Evolutionary conservation across 441 rosid species (phyloP), one percentile per base, ranked within the genome.

Genomic region (Adansonia rubrostipa): DNA sequence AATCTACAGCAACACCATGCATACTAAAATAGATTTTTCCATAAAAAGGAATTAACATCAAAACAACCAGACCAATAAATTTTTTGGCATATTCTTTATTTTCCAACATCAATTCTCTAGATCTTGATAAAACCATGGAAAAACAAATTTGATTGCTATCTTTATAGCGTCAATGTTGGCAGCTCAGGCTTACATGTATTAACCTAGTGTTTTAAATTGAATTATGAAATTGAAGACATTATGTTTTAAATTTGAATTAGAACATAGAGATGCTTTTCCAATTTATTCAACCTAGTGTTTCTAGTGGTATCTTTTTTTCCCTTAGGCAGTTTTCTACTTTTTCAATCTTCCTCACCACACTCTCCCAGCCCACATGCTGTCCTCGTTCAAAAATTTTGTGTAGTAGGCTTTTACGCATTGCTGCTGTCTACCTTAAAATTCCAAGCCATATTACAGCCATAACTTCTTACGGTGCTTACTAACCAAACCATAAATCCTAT

Each of bases 1-100:
- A 68, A 68, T 9, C 56, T 68, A 68, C 56, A 50, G 42, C 40
- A 69, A 69, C 17, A 69, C 40, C 73, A 6, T 22, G 13, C 57
- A 22, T 53, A 14, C 22, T 24, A 50, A 71, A 50, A 36, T 36
- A 36, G 36, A 7, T 3, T 71, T 14, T 70, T 70, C 60, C 22
- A 70, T 24, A 14, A 70, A 50, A 24, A 51, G 4, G 15, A 24
- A 51, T 9, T 65, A 5, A 65, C 5, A 40, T 65, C 48, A 28
- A 65, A 36, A 36, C 40, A 36, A 3, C 4, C 40, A 36, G 42
- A 65, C 69, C 20, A 8, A 50, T 24, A 68, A 50, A 60, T 50
- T 51, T 24, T 19, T 50, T 50, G 60, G 19, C 15, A 71, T 24
- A 50, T 70, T 70, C 20, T 48, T 3, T 15, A 57, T 51, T 20